These are phyloP conservation scores for Glycine tomentella DNA, from an alignment of 306 rosid species.

Conservation along the genomic window DNA sequence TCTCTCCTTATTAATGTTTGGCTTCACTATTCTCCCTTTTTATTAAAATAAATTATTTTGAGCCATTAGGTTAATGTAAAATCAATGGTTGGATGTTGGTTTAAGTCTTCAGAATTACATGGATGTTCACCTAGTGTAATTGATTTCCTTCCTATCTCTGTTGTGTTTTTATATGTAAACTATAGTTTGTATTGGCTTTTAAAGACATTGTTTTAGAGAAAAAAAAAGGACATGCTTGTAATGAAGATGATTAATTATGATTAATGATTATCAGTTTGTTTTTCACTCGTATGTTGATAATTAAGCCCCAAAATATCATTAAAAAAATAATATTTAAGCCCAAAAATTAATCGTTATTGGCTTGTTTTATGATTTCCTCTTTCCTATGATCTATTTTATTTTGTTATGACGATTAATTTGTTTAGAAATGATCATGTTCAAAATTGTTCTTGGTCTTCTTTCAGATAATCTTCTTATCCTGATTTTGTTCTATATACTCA, in stretches of 20 bases:
- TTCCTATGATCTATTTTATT: conserved; percentile 20
- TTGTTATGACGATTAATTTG: background rate
- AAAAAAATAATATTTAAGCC: too few species aligned
- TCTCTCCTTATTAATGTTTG: background rate
- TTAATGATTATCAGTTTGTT: background rate
- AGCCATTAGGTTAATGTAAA: background rate
- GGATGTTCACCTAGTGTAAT: background rate
- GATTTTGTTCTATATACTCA: background rate
- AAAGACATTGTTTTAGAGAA: background rate
- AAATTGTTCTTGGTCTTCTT: conserved; percentile 2
- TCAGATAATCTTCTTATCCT: background rate
- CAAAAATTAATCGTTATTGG: background rate
- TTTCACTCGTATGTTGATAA: background rate
- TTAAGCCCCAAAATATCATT: too few species aligned
- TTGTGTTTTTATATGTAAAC: background rate
- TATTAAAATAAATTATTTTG: background rate
- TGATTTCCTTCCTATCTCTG: background rate
- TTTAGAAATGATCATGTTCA: conserved; percentile 6
- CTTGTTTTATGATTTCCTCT: conserved; percentile 31
- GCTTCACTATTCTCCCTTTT: background rate
- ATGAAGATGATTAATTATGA: background rate
- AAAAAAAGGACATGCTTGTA: background rate
- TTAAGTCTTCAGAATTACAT: background rate
- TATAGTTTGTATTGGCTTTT: background rate
- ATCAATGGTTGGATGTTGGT: background rate